Percentiles rank a stretch among this genome's conserved stretches.
These are phyloP conservation scores for Moringa oleifera DNA, from an alignment of 345 rosid genomes.

Conservation along the genomic window DNA sequence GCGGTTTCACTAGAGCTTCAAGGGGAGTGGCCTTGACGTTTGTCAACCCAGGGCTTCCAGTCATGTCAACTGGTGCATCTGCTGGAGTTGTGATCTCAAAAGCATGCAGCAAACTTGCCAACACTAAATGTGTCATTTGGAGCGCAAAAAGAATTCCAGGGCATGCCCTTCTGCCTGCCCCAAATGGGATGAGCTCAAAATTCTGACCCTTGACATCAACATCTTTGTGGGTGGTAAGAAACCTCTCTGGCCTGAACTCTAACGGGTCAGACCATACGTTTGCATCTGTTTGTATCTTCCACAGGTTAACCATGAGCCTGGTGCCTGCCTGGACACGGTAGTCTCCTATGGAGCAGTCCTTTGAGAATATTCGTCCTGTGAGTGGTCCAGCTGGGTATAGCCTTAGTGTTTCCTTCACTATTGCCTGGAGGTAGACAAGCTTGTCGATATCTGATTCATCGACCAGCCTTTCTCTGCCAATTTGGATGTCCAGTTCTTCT, in stretches of 20 bases:
- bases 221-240: too few species aligned
- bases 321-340: slow-evolving; percentile 29
- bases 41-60: slow-evolving; percentile 19
- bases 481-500: slow-evolving; percentile 20
- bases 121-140: slow-evolving; percentile 18
- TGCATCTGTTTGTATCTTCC: slow-evolving; percentile 32
- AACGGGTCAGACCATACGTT: slow-evolving; percentile 26
- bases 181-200: too few species aligned
- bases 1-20: slow-evolving; percentile 22
- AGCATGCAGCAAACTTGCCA: slow-evolving; percentile 32
- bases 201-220: too few species aligned
- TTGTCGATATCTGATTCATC: slow-evolving; percentile 22
- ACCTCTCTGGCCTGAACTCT: slow-evolving; percentile 29
- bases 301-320: too few species aligned
- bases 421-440: slow-evolving; percentile 30
- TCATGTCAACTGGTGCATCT: slow-evolving; percentile 26
- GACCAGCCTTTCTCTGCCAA: slow-evolving; percentile 24
- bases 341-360: slow-evolving; percentile 25
- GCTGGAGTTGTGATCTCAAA: slow-evolving; percentile 17
- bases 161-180: too few species aligned
- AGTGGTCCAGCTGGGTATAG: slow-evolving; percentile 32
- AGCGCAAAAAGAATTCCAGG: slow-evolving; percentile 16
- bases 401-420: slow-evolving; percentile 35
- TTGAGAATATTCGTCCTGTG: slow-evolving; percentile 19
- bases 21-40: slow-evolving; percentile 27